Conservation (phyloP, 176 grass and related monocot genomes). For the Carex scoparia region DNA sequence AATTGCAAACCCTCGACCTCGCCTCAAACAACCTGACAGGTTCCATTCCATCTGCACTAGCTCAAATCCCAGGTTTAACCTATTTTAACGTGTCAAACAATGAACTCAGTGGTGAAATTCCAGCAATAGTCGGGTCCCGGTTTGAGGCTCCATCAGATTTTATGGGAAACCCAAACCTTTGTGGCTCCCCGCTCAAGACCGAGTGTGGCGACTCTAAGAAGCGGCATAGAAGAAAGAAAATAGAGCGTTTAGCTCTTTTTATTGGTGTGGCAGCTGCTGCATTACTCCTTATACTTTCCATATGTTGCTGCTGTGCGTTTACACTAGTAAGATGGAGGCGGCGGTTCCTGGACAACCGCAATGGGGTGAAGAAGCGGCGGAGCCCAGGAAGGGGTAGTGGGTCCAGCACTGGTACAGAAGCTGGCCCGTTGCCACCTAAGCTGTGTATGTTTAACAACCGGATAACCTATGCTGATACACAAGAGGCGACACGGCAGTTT, state of each 20-base stretch:
- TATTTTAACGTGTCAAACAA: slow-evolving; percentile 87
- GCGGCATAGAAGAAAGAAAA: slow-evolving; percentile 36
- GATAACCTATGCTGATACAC: slow-evolving; percentile 79
- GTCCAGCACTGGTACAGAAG: slow-evolving; percentile 69
- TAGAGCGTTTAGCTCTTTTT: slow-evolving; percentile 43
- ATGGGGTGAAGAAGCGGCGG: slow-evolving; percentile 75
- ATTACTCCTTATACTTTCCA: slow-evolving; percentile 31
- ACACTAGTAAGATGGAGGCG: slow-evolving; percentile 70
- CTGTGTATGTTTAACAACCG: slow-evolving; percentile 92
- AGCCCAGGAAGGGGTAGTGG: slow-evolving; percentile 85
- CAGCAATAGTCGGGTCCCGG: slow-evolving; percentile 53
- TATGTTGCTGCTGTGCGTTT: slow-evolving; percentile 72
- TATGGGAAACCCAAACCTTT: slow-evolving; percentile 61
- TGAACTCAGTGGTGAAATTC: slow-evolving; percentile 77
- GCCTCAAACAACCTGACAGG: slow-evolving; percentile 74
- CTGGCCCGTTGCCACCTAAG: slow-evolving; percentile 54
- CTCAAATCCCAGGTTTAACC: slow-evolving; percentile 57
- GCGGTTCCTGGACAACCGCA: slow-evolving; percentile 55
- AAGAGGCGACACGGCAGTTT: slow-evolving; percentile 80
- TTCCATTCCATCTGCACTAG: slow-evolving; percentile 55
- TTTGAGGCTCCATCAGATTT: slow-evolving; percentile 51
- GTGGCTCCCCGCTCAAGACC: slow-evolving; percentile 60
- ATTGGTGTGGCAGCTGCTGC: slow-evolving; percentile 53
- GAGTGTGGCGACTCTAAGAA: slow-evolving; percentile 38
- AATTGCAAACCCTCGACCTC: slow-evolving; percentile 66